These are phyloP conservation scores for Trichophyton equinum DNA, from an alignment of 2,329 filamentous ascomycete species.

Conservation along the genomic window DNA sequence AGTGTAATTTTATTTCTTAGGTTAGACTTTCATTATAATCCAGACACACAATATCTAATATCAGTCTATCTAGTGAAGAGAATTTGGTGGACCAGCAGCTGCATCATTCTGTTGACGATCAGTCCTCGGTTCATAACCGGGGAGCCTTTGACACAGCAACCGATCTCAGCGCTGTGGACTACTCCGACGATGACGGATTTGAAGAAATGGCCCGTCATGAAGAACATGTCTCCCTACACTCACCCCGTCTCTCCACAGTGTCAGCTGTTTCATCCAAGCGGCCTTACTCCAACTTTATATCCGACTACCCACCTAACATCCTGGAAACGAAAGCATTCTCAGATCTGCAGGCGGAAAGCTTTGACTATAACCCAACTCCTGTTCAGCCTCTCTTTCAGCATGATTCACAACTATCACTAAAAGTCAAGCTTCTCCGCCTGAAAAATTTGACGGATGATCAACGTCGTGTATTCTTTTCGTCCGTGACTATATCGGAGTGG, in stretches of 20 bases:
- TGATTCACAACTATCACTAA: conserved; percentile 18
- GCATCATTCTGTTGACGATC: background rate
- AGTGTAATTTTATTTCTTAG: background rate
- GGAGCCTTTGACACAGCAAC: conserved; percentile 14
- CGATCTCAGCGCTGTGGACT: conserved; percentile 14
- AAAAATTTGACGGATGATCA: conserved; percentile 26
- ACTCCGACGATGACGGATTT: conserved; percentile 6
- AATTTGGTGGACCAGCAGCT: background rate
- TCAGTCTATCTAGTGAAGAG: background rate
- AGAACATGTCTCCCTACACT: conserved; percentile 4
- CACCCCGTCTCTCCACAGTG: conserved; percentile 19
- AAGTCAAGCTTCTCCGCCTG: conserved; percentile 28
- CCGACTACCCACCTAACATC: conserved; percentile 37
- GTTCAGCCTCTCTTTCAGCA: conserved; percentile 16
- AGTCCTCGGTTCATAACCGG: background rate
- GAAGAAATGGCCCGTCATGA: conserved; percentile 5
- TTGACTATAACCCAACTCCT: conserved; percentile 32
- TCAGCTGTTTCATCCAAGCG: conserved; percentile 20
- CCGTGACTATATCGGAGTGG: conserved; percentile 44
- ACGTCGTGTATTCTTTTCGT: conserved; percentile 40
- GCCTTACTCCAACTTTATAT: conserved; percentile 22
- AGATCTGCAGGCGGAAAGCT: conserved; percentile 39
- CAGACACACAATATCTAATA: background rate
- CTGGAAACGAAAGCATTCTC: conserved; percentile 37
- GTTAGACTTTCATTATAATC: background rate